Evolutionary conservation across 495 filamentous ascomycete genomes (phyloP), one percentile per base, ranked within the genome.

Genomic region (Podospora pseudocomata): DNA sequence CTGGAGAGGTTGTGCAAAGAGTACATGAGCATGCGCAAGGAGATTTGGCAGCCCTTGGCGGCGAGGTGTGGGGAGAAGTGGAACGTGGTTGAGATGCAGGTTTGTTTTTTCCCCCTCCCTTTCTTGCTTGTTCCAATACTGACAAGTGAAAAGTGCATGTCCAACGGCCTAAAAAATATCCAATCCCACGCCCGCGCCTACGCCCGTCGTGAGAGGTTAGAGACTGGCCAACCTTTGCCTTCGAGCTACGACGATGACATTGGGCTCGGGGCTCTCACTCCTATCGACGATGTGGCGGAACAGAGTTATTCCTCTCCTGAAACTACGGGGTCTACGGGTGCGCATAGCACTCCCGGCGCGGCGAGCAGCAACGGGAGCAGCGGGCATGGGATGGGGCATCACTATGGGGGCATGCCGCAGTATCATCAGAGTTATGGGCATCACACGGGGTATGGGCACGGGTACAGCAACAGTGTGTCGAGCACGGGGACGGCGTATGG

Each of bases 11-110:
- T 93, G 11, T 87, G 87, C 59, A 86, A 85, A 75, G 87, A 86
- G 69, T 93, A 93, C 76, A 85, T 88, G 82, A 83, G 80, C 44
- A 81, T 88, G 77, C 84, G 90, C 62, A 86, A 88, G 72, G 85
- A 91, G 76, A 91, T 91, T 76, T 93, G 90, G 90, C 83, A 82
- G 62, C 78, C 84, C 9, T 79, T 93, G 13, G 89, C 88, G 5
- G 76, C 82, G 6, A 76, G 83, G 49, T 82, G 89, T 19, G 89
- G 87, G 32, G 87, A 91, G 72, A 89, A 88, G 70, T 92, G 90
- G 90, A 80, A 82, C 28, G 79, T 87, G 32, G 87, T 92, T 55
- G 90, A 93, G 78, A 76, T 80, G 56, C 91, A 91, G 82, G 90
- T 92, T 74, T 66, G 85, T 74, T 64, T 69, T n/a, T n/a, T 44